These are phyloP conservation scores for Dianthus caryophyllus DNA, from an alignment of 148 eudicot genomes.

Conservation along the genomic window DNA sequence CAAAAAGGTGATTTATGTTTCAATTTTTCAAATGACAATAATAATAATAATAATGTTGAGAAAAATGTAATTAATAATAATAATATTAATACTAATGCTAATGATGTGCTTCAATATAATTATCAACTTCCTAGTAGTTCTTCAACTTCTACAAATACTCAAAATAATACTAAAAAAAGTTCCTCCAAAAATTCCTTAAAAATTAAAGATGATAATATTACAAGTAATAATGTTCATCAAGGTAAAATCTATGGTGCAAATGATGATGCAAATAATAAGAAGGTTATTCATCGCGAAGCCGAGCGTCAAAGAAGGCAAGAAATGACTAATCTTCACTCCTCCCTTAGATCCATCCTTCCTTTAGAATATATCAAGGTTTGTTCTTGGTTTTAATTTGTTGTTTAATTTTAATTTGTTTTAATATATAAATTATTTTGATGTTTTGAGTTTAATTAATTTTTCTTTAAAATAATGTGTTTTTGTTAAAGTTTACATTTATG, in stretches of 20 bases:
- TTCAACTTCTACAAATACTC: not conserved
- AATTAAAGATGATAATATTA: not conserved
- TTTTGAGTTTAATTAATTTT: not conserved
- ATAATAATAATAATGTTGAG: constrained; percentile 16
- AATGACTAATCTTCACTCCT: constrained; percentile 56
- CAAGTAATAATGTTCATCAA: not conserved
- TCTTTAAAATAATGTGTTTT: too few relatives aligned
- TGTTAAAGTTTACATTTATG: not conserved
- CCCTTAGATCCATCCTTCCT: constrained; percentile 64
- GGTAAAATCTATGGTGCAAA: not conserved
- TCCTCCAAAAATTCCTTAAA: not conserved
- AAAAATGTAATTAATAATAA: constrained; percentile 13
- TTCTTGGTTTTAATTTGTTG: too few relatives aligned
- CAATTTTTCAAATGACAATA: constrained; percentile 9
- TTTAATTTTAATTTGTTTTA: not conserved
- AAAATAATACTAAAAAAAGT: not conserved
- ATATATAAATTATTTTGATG: not conserved
- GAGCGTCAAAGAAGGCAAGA: constrained; percentile 76
- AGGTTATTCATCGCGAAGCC: constrained; percentile 45
- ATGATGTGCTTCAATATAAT: not conserved
- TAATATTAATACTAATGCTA: constrained; percentile 13
- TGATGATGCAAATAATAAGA: constrained; percentile 11
- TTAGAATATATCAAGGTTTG: constrained; percentile 56
- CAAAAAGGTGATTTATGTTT: constrained; percentile 28
- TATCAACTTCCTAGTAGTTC: not conserved